A percentile compares a stretch with the other conserved stretches of the same genome.
Evolutionary conservation across 2,329 filamentous ascomycete genomes (phyloP).

Genomic region (Sclerotinia glacialis): DNA sequence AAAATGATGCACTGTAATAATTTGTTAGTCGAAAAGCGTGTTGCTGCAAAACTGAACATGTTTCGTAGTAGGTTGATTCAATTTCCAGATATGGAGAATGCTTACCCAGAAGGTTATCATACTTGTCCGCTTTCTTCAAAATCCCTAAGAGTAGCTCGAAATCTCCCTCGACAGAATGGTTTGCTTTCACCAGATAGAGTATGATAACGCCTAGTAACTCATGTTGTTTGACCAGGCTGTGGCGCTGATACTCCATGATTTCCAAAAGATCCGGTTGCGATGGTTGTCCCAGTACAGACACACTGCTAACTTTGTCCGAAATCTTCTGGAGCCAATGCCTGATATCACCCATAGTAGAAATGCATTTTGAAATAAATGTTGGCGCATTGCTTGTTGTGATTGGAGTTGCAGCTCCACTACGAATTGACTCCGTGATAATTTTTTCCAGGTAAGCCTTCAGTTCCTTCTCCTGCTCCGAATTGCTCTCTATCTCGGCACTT

Average conservation of each 20-base stretch:
- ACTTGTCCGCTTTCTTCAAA: conserved; percentile 69
- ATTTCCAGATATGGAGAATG: neutral
- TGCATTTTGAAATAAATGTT: conserved; percentile 69
- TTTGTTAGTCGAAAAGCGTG: conserved; percentile 26
- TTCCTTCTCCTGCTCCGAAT: conserved; percentile 49
- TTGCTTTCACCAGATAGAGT: conserved; percentile 72
- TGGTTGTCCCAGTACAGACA: conserved; percentile 68
- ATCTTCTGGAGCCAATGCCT: conserved; percentile 74
- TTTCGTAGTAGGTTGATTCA: neutral
- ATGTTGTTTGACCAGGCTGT: conserved; percentile 83
- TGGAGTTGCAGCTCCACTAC: conserved; percentile 38
- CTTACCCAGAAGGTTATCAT: conserved; percentile 62
- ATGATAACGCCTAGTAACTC: conserved; percentile 82
- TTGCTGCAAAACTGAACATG: neutral
- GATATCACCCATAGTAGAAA: conserved; percentile 72
- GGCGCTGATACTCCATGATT: conserved; percentile 74
- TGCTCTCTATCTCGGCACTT: conserved; percentile 33
- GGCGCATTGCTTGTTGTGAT: conserved; percentile 33
- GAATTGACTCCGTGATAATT: conserved; percentile 28
- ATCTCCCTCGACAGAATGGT: conserved; percentile 67
- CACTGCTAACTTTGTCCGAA: conserved; percentile 71
- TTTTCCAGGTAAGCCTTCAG: conserved; percentile 54
- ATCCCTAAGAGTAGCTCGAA: conserved; percentile 68
- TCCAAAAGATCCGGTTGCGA: conserved; percentile 65
- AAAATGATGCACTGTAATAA: conserved; percentile 68